These are phyloP conservation scores for Isatis lusitanica DNA, from an alignment of 441 rosid species.

Conservation along the genomic window DNA sequence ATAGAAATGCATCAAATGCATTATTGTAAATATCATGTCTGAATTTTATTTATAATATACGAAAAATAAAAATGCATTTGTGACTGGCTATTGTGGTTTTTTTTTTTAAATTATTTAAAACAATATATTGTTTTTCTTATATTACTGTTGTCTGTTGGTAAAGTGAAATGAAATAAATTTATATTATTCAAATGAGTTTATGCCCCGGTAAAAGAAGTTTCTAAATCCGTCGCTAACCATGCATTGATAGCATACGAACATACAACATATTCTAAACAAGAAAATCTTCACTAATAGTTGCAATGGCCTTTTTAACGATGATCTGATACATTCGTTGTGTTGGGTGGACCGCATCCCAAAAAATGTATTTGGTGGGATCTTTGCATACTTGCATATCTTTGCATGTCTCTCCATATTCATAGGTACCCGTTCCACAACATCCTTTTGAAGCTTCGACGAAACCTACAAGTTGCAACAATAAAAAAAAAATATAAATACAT, in stretches of 20 bases:
- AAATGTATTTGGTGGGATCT: slow-evolving; percentile 59
- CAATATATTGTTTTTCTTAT: too few relatives aligned
- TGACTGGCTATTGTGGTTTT: too few relatives aligned
- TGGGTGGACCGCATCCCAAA: slow-evolving; percentile 90
- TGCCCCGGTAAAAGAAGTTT: too few relatives aligned
- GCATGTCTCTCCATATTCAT: slow-evolving; percentile 71
- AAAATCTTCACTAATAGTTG: slow-evolving; percentile 40
- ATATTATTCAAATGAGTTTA: too few relatives aligned
- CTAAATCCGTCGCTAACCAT: too few relatives aligned
- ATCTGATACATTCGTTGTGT: slow-evolving; percentile 71
- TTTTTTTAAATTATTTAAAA: too few relatives aligned
- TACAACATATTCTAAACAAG: slow-evolving; percentile 27
- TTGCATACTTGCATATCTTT: slow-evolving; percentile 56
- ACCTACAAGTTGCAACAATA: slow-evolving; percentile 37
- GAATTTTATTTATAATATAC: too few relatives aligned
- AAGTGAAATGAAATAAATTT: too few relatives aligned
- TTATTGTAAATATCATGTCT: too few relatives aligned
- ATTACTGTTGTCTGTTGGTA: too few relatives aligned
- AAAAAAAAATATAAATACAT: neutral
- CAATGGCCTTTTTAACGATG: slow-evolving; percentile 49
- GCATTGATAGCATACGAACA: neutral
- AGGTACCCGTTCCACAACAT: slow-evolving; percentile 74
- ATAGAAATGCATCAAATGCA: too few relatives aligned
- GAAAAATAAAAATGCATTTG: too few relatives aligned
- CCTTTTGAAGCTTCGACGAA: slow-evolving; percentile 58